A percentile compares a stretch with the other conserved stretches of the same genome.
phyloP scores from a whole-genome alignment of 495 filamentous ascomycete genomes.

The Gamarada debralockiae region DNA sequence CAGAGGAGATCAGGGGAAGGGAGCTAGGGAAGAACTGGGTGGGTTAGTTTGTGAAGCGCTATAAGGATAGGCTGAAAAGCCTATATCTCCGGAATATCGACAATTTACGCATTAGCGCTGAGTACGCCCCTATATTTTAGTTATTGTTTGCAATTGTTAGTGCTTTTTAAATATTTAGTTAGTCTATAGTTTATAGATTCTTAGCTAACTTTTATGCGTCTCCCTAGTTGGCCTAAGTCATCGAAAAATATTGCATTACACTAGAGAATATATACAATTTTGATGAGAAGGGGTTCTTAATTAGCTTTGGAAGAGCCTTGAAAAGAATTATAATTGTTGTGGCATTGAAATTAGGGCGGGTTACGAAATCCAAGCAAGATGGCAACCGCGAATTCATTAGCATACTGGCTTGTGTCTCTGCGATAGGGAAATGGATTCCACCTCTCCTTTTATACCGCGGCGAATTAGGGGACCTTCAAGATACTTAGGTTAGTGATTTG shows the following conservation, averaged over 20 bases:
- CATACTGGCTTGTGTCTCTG: slow-evolving; percentile 7
- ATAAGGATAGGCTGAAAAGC: slow-evolving; percentile 7
- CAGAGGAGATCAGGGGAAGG: slow-evolving; percentile 8
- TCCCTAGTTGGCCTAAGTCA: not conserved
- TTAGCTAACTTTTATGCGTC: not conserved
- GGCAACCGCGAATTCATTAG: slow-evolving; percentile 2
- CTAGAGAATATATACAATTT: slow-evolving; percentile 6
- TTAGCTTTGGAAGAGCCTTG: slow-evolving; percentile 8
- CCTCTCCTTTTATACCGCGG: slow-evolving; percentile 12
- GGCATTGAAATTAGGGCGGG: slow-evolving; percentile 1
- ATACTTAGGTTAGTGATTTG: not conserved
- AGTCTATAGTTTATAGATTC: not conserved
- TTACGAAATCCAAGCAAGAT: slow-evolving; percentile 6
- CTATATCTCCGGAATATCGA: slow-evolving; percentile 12
- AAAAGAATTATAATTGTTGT: slow-evolving; percentile 26
- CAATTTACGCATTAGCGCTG: not conserved
- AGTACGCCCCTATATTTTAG: slow-evolving; percentile 2
- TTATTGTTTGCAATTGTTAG: slow-evolving; percentile 4
- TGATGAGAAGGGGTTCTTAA: too few species aligned
- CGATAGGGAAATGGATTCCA: not conserved
- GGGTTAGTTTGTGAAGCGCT: slow-evolving; percentile 2
- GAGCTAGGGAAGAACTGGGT: slow-evolving; percentile 7
- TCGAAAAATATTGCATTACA: slow-evolving; percentile 10
- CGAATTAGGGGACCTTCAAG: not conserved
- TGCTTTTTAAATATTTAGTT: not conserved